Base-by-base conservation (phyloP, 2,329 filamentous ascomycete genomes). In the Exophiala oligosperma region DNA sequence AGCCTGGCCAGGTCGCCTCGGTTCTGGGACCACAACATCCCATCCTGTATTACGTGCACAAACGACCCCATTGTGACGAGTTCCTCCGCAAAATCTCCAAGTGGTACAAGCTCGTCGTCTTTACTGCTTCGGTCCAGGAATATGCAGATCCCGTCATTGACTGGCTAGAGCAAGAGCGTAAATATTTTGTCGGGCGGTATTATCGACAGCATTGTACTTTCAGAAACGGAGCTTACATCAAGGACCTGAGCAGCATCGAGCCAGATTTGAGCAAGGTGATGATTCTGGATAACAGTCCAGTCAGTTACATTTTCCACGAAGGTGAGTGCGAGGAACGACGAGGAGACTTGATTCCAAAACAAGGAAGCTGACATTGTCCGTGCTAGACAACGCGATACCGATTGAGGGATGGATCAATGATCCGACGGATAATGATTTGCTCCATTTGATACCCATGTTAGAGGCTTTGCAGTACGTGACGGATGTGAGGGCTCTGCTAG, bases 381-480 rank as follows among this genome's bases (percentile, higher is more conserved):
- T n/a, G 17, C 53, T 70, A 99, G 94, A 99, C 74, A 99, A 99
- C 77, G 94, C 94, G 51, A 97, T 99, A 69, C 94, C 94, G 2
- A 97, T 99, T 71, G 93, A 97, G 78, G 94, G 94, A 70, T 99
- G 94, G 94, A 97, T 99, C 77, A 96, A 88, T 74, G 94, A 99
- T 76, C 94, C 94, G 23, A 97, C 94, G 26, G 94, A 99, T 76
- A 94, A 92, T 72, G 93, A 97, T 71, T 81, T 99, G 65, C 82
- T 97, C 74, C 91, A 97, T 74, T 81, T 99, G 60, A 87, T 99
- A 58, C 94, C 94, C 32, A 80, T 97, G 68, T 81, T 99, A 46
- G 94, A 99, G 76, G 94, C 91, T 17, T 77, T 99, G 70, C 94
- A 97, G 77, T 96, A 97, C 76, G 92, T 94, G 66, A 96, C 93